phyloP scores from a whole-genome alignment of 306 rosid species.

The Rosa multiflora region DNA sequence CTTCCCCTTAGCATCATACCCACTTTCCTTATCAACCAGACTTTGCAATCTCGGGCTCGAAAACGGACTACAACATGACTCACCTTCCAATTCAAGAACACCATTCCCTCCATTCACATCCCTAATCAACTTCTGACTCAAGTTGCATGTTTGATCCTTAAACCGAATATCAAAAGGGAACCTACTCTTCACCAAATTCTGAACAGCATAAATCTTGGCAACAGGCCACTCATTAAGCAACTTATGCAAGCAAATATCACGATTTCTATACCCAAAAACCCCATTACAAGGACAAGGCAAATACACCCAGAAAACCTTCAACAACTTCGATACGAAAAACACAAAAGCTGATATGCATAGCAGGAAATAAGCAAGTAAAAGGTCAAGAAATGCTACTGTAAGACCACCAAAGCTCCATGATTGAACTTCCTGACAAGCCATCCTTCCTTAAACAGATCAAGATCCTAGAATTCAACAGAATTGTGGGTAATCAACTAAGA shows the following conservation, averaged over 20 bases:
- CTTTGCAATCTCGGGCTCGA: conserved; percentile 39
- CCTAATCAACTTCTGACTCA: conserved; percentile 28
- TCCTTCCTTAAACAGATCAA: conserved; percentile 36
- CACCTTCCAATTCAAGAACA: conserved; percentile 50
- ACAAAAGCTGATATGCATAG: conserved; percentile 54
- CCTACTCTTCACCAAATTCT: conserved; percentile 42
- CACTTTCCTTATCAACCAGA: conserved; percentile 48
- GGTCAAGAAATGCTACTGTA: conserved; percentile 63
- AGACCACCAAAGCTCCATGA: conserved; percentile 75
- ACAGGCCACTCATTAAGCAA: conserved; percentile 60
- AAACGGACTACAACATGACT: conserved; percentile 46
- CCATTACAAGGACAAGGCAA: conserved; percentile 88
- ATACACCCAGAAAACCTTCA: conserved; percentile 41
- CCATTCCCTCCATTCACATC: conserved; percentile 31
- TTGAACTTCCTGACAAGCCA: conserved; percentile 44
- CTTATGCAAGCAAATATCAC: conserved; percentile 51
- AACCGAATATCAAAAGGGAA: conserved; percentile 65
- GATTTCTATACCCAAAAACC: conserved; percentile 52
- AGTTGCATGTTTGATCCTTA: conserved; percentile 29
- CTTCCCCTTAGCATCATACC: conserved; percentile 64
- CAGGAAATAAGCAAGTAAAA: conserved; percentile 64
- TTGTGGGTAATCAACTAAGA: conserved; percentile 23
- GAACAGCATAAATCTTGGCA: conserved; percentile 46
- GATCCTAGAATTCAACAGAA: conserved; percentile 17
- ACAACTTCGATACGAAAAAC: conserved; percentile 50